A percentile compares a stretch with the other conserved stretches of the same genome.
Evolutionary conservation across 352 stramenopile species (phyloP).

Genomic region (Phytopythium montanum): DNA sequence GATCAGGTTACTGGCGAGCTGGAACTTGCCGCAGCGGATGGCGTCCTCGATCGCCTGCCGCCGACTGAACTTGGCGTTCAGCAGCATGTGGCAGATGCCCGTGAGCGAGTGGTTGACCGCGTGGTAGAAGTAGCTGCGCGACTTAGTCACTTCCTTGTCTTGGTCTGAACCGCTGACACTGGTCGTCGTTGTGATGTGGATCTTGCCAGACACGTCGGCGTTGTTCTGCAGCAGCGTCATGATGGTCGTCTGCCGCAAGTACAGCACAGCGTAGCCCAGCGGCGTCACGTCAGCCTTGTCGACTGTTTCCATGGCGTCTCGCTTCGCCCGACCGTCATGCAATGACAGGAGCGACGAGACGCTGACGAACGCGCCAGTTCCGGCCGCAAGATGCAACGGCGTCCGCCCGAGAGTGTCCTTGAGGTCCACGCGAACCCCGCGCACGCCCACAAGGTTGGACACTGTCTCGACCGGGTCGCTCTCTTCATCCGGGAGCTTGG

Average conservation of each 20-base stretch:
- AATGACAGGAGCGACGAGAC: slow-evolving; percentile 54
- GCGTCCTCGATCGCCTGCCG: slow-evolving; percentile 76
- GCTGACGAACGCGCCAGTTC: slow-evolving; percentile 72
- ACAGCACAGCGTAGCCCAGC: slow-evolving; percentile 45
- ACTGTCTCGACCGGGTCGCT: slow-evolving; percentile 76
- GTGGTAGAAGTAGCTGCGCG: slow-evolving; percentile 70
- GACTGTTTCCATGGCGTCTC: slow-evolving; percentile 25
- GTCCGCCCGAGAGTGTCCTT: slow-evolving; percentile 55
- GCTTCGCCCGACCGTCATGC: slow-evolving; percentile 20
- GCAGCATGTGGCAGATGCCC: slow-evolving; percentile 74
- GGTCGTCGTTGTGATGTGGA: slow-evolving; percentile 24
- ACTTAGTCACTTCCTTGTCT: slow-evolving; percentile 21
- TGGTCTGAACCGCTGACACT: not conserved
- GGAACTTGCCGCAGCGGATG: slow-evolving; percentile 62
- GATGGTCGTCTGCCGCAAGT: slow-evolving; percentile 68
- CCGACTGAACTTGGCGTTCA: slow-evolving; percentile 67
- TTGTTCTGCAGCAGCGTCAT: slow-evolving; percentile 71
- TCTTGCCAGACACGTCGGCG: slow-evolving; percentile 44
- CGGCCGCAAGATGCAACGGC: slow-evolving; percentile 60
- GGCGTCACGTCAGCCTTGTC: slow-evolving; percentile 53
- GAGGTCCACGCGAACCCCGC: slow-evolving; percentile 28
- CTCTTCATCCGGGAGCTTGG: slow-evolving; percentile 33
- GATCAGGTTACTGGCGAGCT: slow-evolving; percentile 68
- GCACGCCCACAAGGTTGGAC: slow-evolving; percentile 56
- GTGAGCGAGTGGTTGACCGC: slow-evolving; percentile 65